These are phyloP conservation scores for Hymenoscyphus infarciens DNA, from an alignment of 2,329 filamentous ascomycete genomes.

Conservation along the genomic window DNA sequence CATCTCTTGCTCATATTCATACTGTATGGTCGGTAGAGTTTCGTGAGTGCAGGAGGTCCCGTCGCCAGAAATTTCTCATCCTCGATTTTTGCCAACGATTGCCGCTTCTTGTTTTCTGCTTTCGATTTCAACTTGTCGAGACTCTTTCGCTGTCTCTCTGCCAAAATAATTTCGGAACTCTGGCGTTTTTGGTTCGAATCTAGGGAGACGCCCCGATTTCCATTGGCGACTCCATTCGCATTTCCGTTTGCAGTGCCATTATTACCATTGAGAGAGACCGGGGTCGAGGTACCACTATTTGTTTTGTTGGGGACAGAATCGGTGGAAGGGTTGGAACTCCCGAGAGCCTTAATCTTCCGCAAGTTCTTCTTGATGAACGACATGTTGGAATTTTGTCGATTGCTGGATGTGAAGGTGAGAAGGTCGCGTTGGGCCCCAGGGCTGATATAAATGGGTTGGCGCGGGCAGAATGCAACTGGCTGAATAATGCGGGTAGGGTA, in stretches of 20 bases:
- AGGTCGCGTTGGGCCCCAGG: not conserved
- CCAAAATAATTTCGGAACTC: slow-evolving; percentile 26
- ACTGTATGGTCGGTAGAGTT: slow-evolving; percentile 34
- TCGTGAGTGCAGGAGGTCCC: slow-evolving; percentile 30
- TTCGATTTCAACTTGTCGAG: slow-evolving; percentile 29
- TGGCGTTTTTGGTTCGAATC: slow-evolving; percentile 18
- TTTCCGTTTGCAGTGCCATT: slow-evolving; percentile 7
- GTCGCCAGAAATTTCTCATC: slow-evolving; percentile 32
- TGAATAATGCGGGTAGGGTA: slow-evolving; percentile 10
- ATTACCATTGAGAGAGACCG: slow-evolving; percentile 6
- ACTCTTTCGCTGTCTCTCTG: slow-evolving; percentile 25
- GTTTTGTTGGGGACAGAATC: slow-evolving; percentile 17
- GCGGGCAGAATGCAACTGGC: slow-evolving; percentile 1
- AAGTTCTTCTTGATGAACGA: slow-evolving; percentile 33
- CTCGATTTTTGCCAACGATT: slow-evolving; percentile 31
- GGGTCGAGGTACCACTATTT: slow-evolving; percentile 10
- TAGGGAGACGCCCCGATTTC: slow-evolving; percentile 6
- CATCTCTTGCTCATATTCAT: slow-evolving; percentile 36
- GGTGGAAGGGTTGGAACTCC: slow-evolving; percentile 9
- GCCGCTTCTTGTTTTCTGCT: slow-evolving; percentile 28
- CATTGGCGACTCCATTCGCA: slow-evolving; percentile 9
- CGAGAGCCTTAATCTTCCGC: slow-evolving; percentile 25
- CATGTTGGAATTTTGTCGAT: slow-evolving; percentile 21
- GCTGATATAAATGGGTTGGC: slow-evolving; percentile 7
- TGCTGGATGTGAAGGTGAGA: not conserved